Conservation (phyloP, 2,329 filamentous ascomycete genomes). For the Alternaria triticimaculans region DNA sequence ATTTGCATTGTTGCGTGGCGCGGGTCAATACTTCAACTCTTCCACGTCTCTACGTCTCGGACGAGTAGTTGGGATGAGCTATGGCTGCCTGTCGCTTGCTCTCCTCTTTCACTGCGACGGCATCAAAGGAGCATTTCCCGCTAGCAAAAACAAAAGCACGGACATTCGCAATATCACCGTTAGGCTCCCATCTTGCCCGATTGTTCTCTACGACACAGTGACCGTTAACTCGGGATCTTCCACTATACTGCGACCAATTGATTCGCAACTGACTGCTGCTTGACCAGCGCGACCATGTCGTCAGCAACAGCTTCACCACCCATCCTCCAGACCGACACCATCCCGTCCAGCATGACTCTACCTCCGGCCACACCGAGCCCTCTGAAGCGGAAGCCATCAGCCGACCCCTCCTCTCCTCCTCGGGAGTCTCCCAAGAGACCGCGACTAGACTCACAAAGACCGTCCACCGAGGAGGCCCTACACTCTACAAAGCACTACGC, state of each 20-base stretch:
- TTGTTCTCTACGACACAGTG: neutral
- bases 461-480: neutral
- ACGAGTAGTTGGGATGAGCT: neutral
- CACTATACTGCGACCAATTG: too few species aligned
- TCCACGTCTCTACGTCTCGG: neutral
- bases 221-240: neutral
- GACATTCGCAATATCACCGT: neutral
- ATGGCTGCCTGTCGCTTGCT: neutral
- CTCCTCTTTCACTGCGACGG: neutral
- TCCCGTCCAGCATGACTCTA: neutral
- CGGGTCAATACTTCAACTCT: rapidly evolving
- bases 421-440: neutral
- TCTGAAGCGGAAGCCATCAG: neutral
- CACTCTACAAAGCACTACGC: neutral
- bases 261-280: neutral
- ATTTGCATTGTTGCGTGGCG: neutral
- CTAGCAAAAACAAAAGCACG: neutral
- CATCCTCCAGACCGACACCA: neutral
- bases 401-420: neutral
- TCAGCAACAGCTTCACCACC: neutral
- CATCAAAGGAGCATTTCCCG: neutral
- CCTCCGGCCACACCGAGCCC: neutral
- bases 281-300: neutral
- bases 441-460: neutral
- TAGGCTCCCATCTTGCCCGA: neutral